A percentile compares a stretch with the other conserved stretches of the same genome.
Evolutionary conservation across 345 rosid species (phyloP).

Genomic region (Eucalyptus cladocalyx): DNA sequence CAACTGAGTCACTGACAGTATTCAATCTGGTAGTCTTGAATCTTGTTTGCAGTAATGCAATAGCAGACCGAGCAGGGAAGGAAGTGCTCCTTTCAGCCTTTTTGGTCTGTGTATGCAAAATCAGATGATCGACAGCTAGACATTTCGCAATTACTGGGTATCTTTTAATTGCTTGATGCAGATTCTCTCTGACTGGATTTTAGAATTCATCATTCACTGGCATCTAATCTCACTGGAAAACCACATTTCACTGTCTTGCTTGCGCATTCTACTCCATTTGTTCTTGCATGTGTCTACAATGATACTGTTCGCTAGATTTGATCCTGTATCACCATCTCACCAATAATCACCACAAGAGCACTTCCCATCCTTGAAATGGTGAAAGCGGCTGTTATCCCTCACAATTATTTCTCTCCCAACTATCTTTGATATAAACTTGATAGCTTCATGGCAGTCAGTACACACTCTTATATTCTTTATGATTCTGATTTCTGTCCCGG

Average conservation of each 20-base stretch:
- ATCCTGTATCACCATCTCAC: conserved; percentile 8
- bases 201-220: neutral
- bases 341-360: conserved; percentile 83
- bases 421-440: conserved; percentile 51
- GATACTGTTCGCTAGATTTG: neutral
- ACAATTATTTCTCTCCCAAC: conserved; percentile 57
- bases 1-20: conserved; percentile 33
- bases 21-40: conserved; percentile 35
- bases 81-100: conserved; percentile 58
- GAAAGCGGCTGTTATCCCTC: conserved; percentile 71
- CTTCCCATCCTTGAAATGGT: conserved; percentile 53
- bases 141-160: neutral
- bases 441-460: conserved; percentile 55
- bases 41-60: conserved; percentile 23
- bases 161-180: neutral
- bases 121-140: neutral
- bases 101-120: conserved; percentile 48
- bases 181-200: neutral
- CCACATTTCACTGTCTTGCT: neutral
- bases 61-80: conserved; percentile 19
- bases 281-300: neutral
- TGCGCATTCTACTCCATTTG: neutral
- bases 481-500: conserved; percentile 63
- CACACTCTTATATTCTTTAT: conserved; percentile 60
- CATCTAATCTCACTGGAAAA: neutral